These are phyloP conservation scores for Solanum peruvianum DNA, from an alignment of 257 asterid genomes.

Conservation along the genomic window DNA sequence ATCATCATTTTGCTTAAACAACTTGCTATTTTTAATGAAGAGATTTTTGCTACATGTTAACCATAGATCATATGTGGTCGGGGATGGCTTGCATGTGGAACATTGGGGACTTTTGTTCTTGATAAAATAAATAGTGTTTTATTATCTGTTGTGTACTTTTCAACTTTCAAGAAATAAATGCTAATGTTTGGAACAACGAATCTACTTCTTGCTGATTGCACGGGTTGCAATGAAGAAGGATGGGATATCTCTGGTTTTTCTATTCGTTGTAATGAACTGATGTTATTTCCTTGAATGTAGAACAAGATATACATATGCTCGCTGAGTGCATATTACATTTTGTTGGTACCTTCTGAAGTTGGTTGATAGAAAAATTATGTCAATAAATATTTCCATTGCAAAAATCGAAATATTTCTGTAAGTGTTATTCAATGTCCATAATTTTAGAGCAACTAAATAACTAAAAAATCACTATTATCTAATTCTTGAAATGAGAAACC, in stretches of 20 bases:
- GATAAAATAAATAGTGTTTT: too few relatives aligned
- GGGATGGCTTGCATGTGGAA: neutral
- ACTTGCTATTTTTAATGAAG: neutral
- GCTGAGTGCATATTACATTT: neutral
- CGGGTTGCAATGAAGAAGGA: too few relatives aligned
- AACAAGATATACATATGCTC: neutral
- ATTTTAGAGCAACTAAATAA: neutral
- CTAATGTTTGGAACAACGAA: too few relatives aligned
- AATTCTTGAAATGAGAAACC: neutral
- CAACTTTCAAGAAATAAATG: neutral
- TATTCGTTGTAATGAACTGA: too few relatives aligned
- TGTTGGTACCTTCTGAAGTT: neutral
- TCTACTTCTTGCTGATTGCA: too few relatives aligned
- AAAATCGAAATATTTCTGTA: too few relatives aligned
- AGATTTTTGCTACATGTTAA: neutral
- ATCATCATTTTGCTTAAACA: neutral
- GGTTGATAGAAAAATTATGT: neutral
- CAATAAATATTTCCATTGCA: neutral
- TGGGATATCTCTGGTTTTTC: too few relatives aligned
- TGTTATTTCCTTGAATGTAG: too few relatives aligned
- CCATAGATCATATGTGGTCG: neutral
- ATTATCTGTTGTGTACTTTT: too few relatives aligned
- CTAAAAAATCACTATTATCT: too few relatives aligned
- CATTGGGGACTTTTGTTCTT: neutral
- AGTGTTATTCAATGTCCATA: neutral